Base-by-base conservation (phyloP, 768 basidiomycete genomes). In the Mycena olivaceomarginata region DNA sequence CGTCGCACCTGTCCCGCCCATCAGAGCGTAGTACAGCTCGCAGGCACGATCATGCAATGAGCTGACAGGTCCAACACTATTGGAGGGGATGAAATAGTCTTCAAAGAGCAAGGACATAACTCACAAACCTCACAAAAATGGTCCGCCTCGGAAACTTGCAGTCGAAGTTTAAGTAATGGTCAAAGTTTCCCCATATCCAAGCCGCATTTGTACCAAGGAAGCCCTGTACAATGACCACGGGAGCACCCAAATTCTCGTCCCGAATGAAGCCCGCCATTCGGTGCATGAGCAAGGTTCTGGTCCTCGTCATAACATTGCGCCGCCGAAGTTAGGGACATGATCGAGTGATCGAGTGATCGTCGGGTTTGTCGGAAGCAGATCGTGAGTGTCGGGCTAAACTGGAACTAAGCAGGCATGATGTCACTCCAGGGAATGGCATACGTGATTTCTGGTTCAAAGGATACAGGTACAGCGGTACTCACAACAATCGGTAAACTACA, bases 11-110 rank as follows among this genome's bases (percentile, higher is more conserved):
- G 82, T 88, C 4, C 90, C 90, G 9, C 91, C 91, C 31, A 83
- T 75, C 13, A 92, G 76, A 9, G 85, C 82, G 77, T 89, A 90
- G 82, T 86, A 91, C 12, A 90, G 80, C 77, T 91, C 90, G 80
- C 90, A 91, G 16, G 90, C 90, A 56, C 90, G 80, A 77, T 92
- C 91, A 71, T 91, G 90, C 62, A 92, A 76, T 1, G 89, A 90
- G 80, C 90, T 90, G 46, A 90, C 89, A 39, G 90, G 89, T 1
- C 90, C 90, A 7, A 90, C 86, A 64, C 90, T 91, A 74, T 37
- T 37, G 9, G 20, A 76, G 11, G 60, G 41, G n/a, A 12, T 60
- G 41, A 53, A 60, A 22, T 40, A 31, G 45, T 51, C 53, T n/a
- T 37, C 40, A 25, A 46, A 45, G 16, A 7, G 43, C 39, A 75